A percentile compares a stretch with the other conserved stretches of the same genome.
Evolutionary conservation across 345 rosid genomes (phyloP).

Genomic region (Dipteronia dyeriana): DNA sequence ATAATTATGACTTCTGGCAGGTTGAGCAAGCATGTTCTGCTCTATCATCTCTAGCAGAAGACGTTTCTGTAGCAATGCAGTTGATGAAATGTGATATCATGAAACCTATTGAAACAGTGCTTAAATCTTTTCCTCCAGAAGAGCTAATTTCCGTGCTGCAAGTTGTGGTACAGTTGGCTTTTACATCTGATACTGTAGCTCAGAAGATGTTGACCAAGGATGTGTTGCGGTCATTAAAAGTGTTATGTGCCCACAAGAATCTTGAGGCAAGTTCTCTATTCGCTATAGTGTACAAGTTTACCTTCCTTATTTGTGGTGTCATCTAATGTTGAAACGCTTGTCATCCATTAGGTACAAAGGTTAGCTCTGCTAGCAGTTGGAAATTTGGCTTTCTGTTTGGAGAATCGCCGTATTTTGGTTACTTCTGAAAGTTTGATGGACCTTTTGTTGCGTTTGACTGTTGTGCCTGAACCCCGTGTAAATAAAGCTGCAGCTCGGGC

Average conservation of each 20-base stretch:
- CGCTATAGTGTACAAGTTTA: neutral
- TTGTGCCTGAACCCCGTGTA: slow-evolving; percentile 75
- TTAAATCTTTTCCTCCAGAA: slow-evolving; percentile 70
- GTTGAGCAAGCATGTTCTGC: slow-evolving; percentile 98
- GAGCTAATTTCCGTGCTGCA: slow-evolving; percentile 89
- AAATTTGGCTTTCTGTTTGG: slow-evolving; percentile 90
- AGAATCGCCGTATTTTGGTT: slow-evolving; percentile 85
- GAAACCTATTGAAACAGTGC: slow-evolving; percentile 90
- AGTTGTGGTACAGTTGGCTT: slow-evolving; percentile 85
- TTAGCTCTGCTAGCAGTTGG: slow-evolving; percentile 88
- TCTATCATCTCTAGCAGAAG: slow-evolving; percentile 90
- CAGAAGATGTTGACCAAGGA: slow-evolving; percentile 94
- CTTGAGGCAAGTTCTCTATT: slow-evolving; percentile 62
- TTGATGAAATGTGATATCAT: slow-evolving; percentile 96
- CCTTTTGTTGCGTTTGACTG: slow-evolving; percentile 81
- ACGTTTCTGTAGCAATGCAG: slow-evolving; percentile 85
- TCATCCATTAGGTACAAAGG: slow-evolving; percentile 76
- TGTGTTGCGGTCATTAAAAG: slow-evolving; percentile 73
- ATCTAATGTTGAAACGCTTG: slow-evolving; percentile 23
- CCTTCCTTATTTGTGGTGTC: slow-evolving; percentile 17
- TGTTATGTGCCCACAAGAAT: slow-evolving; percentile 76
- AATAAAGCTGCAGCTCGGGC: slow-evolving; percentile 98
- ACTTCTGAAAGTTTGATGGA: slow-evolving; percentile 96
- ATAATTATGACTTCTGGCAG: slow-evolving; percentile 46
- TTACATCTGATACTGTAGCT: slow-evolving; percentile 79